Evolutionary conservation across 163 green algal genomes (phyloP).

Genomic region (Chlamydomonas reinhardtii): DNA sequence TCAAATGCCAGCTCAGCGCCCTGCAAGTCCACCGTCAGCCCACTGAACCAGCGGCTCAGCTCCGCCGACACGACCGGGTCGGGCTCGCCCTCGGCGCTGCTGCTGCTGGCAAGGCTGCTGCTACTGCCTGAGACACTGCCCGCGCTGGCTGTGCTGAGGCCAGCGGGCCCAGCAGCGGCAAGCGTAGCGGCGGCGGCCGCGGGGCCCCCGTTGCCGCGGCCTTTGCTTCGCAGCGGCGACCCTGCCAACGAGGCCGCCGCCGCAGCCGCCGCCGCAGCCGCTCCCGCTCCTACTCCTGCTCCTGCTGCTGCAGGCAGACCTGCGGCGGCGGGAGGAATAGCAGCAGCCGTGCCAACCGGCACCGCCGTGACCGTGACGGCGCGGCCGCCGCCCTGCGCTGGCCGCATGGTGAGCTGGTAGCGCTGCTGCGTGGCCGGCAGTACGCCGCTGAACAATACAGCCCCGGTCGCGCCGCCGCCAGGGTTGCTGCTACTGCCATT

Average conservation of each 20-base stretch:
- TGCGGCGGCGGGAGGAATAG: not conserved
- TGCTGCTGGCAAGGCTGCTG: not conserved
- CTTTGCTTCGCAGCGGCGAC: not conserved
- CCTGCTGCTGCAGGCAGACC: too few relatives aligned
- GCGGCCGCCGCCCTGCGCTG: conserved; percentile 3
- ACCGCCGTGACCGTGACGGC: not conserved
- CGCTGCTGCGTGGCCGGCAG: conserved; percentile 41
- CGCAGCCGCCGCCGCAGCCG: not conserved
- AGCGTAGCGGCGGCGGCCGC: too few relatives aligned
- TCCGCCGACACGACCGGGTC: conserved; percentile 23
- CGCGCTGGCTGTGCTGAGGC: too few relatives aligned
- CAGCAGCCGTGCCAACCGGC: not conserved
- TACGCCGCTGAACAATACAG: conserved; percentile 44
- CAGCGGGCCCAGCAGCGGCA: too few relatives aligned
- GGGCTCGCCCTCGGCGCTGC: not conserved
- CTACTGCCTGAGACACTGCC: not conserved
- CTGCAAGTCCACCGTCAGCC: conserved; percentile 55
- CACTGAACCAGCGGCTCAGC: conserved; percentile 58
- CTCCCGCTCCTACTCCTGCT: not conserved
- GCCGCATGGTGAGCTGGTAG: conserved; percentile 42
- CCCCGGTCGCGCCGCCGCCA: not conserved
- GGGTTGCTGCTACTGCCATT: too few relatives aligned
- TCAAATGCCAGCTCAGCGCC: conserved; percentile 54
- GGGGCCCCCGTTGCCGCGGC: too few relatives aligned
- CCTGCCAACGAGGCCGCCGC: too few relatives aligned